Evolutionary conservation across 768 basidiomycete genomes (phyloP).

Genomic region (Trametes maxima): DNA sequence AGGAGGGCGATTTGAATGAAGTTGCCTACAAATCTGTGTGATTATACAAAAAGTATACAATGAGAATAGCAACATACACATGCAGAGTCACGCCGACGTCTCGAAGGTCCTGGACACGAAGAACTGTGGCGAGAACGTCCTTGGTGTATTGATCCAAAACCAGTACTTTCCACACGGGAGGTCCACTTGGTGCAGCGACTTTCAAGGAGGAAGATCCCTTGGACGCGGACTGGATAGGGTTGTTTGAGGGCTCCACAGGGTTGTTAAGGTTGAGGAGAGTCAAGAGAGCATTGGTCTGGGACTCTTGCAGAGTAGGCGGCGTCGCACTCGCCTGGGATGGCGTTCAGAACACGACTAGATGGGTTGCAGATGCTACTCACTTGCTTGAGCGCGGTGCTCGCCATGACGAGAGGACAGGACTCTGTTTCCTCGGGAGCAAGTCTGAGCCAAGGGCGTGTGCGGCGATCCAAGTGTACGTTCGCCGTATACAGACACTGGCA

Average conservation of each 20-base stretch:
- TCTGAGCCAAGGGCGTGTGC: not conserved
- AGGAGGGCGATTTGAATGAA: conserved; percentile 86
- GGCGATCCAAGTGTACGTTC: not conserved
- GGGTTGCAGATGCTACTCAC: conserved; percentile 30
- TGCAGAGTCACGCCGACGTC: conserved; percentile 98
- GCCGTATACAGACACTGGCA: not conserved
- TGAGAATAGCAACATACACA: conserved; percentile 63
- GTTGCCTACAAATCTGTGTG: conserved; percentile 64
- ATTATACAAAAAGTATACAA: no score
- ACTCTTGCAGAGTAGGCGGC: conserved; percentile 75
- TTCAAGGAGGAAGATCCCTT: conserved; percentile 46
- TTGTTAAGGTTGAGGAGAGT: conserved; percentile 86
- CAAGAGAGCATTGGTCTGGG: conserved; percentile 84
- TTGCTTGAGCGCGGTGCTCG: conserved; percentile 49
- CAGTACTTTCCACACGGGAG: conserved; percentile 95
- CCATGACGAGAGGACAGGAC: conserved; percentile 35
- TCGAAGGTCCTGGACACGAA: conserved; percentile 94
- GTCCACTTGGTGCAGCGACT: conserved; percentile 54
- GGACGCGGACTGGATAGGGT: conserved; percentile 39
- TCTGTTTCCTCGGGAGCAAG: not conserved
- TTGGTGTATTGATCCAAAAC: conserved; percentile 95
- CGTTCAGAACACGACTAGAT: not conserved
- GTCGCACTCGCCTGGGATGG: conserved; percentile 40
- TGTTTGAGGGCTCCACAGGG: conserved; percentile 45
- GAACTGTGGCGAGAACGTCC: conserved; percentile 92